Conservation (phyloP, 345 rosid species). For the Draba incana region DNA sequence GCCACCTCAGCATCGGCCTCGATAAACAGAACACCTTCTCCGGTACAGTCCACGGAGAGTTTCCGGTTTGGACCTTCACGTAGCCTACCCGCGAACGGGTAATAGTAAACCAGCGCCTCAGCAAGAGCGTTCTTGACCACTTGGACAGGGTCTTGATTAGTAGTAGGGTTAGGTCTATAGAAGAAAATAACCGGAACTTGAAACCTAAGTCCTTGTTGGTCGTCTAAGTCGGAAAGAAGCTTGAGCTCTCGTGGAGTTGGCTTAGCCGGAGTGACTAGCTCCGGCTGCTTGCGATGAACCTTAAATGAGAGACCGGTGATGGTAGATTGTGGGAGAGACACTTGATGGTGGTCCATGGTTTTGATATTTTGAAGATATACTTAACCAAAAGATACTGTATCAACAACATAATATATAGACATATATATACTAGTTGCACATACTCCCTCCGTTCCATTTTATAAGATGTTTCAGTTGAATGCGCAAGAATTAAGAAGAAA, state of each 20-base stretch:
- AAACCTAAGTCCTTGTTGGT: conserved; percentile 47
- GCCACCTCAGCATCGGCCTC: conserved; percentile 62
- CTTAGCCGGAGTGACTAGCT: conserved; percentile 43
- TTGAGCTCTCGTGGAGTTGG: conserved; percentile 46
- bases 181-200: conserved; percentile 36
- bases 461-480: too few species aligned
- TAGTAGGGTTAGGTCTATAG: conserved; percentile 32
- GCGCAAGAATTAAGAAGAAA: too few species aligned
- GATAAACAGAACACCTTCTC: conserved; percentile 52
- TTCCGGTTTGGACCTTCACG: conserved; percentile 48
- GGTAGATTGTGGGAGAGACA: conserved; percentile 15
- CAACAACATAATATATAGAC: too few species aligned
- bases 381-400: neutral
- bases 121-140: conserved; percentile 51
- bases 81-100: conserved; percentile 63
- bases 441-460: too few species aligned
- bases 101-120: conserved; percentile 48
- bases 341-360: conserved; percentile 26
- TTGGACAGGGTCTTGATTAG: conserved; percentile 47
- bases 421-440: too few species aligned
- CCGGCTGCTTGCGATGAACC: conserved; percentile 38
- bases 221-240: conserved; percentile 48
- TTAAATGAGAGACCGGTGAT: conserved; percentile 36
- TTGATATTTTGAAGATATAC: conserved; percentile 19
- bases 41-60: conserved; percentile 62